Evolutionary conservation across 495 filamentous ascomycete species (phyloP).

Genomic region (Tuber borchii): DNA sequence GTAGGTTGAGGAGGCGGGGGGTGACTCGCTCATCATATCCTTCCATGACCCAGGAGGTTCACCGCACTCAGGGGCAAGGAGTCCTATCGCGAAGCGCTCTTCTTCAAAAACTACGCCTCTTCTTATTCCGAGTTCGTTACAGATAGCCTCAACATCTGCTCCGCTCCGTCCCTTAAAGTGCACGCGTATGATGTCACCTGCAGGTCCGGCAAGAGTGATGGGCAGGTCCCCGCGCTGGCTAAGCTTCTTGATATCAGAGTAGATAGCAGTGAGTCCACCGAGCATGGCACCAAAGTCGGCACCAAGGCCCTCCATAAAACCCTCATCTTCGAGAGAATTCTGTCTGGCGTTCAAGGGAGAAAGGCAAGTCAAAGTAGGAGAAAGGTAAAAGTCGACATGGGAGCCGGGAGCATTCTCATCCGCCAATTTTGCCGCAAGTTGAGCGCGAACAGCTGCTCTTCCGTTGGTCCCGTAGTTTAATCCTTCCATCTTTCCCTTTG

Average conservation of each 20-base stretch:
- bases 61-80: conserved; percentile 13
- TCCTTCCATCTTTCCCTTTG: conserved; percentile 80
- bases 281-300: conserved; percentile 83
- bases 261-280: conserved; percentile 69
- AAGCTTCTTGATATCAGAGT: conserved; percentile 74
- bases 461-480: conserved; percentile 51
- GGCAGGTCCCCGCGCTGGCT: conserved; percentile 74
- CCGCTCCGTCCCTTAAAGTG: conserved; percentile 87
- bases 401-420: conserved; percentile 57
- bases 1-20: conserved; percentile 43
- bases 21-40: conserved; percentile 31
- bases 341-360: conserved; percentile 50
- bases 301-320: conserved; percentile 74
- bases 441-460: conserved; percentile 34
- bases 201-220: conserved; percentile 58
- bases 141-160: conserved; percentile 72
- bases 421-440: conserved; percentile 31
- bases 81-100: conserved; percentile 53
- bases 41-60: conserved; percentile 21
- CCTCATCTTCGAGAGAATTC: conserved; percentile 63
- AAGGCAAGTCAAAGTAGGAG: conserved; percentile 78
- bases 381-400: conserved; percentile 75
- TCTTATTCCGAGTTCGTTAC: conserved; percentile 74
- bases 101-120: conserved; percentile 75
- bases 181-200: conserved; percentile 57